Evolutionary conservation across 1,284 basidiomycete species (phyloP), one percentile per base, ranked within the genome.

Genomic region (Ganoderma leucocontextum): DNA sequence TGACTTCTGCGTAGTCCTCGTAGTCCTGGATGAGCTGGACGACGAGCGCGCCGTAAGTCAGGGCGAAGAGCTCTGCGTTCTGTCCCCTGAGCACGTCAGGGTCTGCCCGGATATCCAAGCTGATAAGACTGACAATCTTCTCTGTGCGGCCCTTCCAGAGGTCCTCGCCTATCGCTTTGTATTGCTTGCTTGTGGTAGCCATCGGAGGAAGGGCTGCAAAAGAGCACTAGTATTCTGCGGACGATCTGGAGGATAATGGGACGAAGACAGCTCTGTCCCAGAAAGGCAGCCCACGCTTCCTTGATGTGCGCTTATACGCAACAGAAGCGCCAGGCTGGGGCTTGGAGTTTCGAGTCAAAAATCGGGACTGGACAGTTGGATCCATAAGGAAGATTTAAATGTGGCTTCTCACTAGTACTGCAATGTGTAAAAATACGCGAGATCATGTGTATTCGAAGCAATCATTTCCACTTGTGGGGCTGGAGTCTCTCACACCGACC

Each of bases 21-120:
- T 99, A 99, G 81, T 99, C 98, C 80, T 99, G 97, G 75, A 99
- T 96, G 70, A 99, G 89, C 83, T 99, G 98, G 44, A 99, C 96
- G 62, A 99, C 98, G 60, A 99, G 88, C 19, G 97, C 96, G 63
- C 98, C 98, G 76, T 99, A 99, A 33, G 97, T 99, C 70, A 99
- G 82, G 4, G 97, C 93, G 81, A 99, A 99, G 25, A 99, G 88
- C 81, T 99, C 98, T 75, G 96, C 95, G 80, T 98, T 99, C 95
- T 96, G 79, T 63, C 29, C 38, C 70, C 70, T 71, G 64, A 62
- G 72, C 67, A 59, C 73, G 75, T 77, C 67, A 75, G 75, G 70
- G 70, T 68, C 53, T 63, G 58, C 59, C 38, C n/a, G 62, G 61
- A n/a, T 59, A 52, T 17, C 25, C 39, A 33, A 52, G 39, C 29